Evolutionary conservation across 768 basidiomycete species (phyloP).

Genomic region (Mycena sanguinolenta): DNA sequence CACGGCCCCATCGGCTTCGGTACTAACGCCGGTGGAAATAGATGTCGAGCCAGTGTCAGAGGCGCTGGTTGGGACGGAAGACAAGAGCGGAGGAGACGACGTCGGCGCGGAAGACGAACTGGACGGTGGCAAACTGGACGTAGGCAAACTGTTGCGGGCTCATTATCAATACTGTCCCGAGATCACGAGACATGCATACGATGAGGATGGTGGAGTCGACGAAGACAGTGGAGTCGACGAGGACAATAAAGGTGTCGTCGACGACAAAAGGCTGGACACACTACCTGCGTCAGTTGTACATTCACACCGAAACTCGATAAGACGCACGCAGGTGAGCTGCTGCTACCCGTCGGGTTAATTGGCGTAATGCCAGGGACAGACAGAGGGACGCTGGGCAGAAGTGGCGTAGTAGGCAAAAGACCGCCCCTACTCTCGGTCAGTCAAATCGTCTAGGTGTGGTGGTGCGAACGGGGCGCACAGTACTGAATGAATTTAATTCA

Average conservation of each 20-base stretch:
- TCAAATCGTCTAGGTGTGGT: neutral
- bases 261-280: neutral
- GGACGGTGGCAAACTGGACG: neutral
- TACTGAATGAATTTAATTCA: slow-evolving; percentile 1
- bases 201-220: neutral
- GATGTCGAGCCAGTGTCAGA: slow-evolving; percentile 30
- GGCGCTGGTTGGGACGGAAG: slow-evolving; percentile 28
- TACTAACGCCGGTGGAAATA: slow-evolving; percentile 35
- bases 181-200: neutral
- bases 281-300: neutral
- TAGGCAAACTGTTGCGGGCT: too few species aligned
- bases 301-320: too few species aligned
- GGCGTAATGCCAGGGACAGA: neutral
- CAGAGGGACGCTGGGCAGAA: slow-evolving; percentile 1
- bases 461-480: slow-evolving; percentile 21
- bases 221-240: neutral
- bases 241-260: neutral
- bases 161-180: neutral
- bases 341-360: neutral
- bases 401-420: neutral
- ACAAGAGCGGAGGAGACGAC: slow-evolving; percentile 28
- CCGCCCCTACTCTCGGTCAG: slow-evolving; percentile 9
- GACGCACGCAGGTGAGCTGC: neutral
- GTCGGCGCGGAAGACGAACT: neutral
- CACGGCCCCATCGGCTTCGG: slow-evolving; percentile 43